phyloP scores from a whole-genome alignment of 768 basidiomycete species.

The Rhodotorula kratochvilovae region DNA sequence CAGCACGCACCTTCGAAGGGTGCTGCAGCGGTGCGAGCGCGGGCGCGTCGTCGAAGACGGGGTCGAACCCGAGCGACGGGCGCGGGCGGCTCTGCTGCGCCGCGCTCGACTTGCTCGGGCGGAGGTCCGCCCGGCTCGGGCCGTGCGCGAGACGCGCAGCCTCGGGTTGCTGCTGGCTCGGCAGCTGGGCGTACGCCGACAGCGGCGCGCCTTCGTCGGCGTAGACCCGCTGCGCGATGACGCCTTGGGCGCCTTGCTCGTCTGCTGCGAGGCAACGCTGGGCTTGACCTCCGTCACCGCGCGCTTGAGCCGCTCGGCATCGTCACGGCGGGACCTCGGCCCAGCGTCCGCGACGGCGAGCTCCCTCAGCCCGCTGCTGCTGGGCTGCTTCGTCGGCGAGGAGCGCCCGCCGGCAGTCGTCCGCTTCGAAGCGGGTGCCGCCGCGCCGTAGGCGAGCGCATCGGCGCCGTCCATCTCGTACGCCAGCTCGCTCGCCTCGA shows the following conservation, averaged over 20 bases:
- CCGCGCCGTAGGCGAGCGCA: not conserved
- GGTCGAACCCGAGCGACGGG: constrained; percentile 10
- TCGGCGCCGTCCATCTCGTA: constrained; percentile 21
- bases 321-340: not conserved
- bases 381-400: not conserved
- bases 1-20: constrained; percentile 22
- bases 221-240: not conserved
- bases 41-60: constrained; percentile 8
- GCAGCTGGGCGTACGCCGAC: not conserved
- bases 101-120: not conserved
- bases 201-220: not conserved
- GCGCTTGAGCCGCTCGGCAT: no score
- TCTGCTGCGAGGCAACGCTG: not conserved
- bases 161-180: not conserved
- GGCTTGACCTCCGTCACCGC: not conserved
- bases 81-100: not conserved
- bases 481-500: constrained; percentile 4
- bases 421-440: not conserved
- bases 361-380: not conserved
- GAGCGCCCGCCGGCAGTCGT: not conserved
- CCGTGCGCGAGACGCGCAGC: not conserved
- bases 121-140: not conserved
- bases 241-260: not conserved
- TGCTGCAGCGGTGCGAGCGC: constrained; percentile 21
- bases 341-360: no score